Percentiles rank a stretch among this genome's conserved stretches.
These are phyloP conservation scores for Batrachochytrium dendrobatidis DNA, from an alignment of 371 early-diverging fungal genomes.

Conservation along the genomic window DNA sequence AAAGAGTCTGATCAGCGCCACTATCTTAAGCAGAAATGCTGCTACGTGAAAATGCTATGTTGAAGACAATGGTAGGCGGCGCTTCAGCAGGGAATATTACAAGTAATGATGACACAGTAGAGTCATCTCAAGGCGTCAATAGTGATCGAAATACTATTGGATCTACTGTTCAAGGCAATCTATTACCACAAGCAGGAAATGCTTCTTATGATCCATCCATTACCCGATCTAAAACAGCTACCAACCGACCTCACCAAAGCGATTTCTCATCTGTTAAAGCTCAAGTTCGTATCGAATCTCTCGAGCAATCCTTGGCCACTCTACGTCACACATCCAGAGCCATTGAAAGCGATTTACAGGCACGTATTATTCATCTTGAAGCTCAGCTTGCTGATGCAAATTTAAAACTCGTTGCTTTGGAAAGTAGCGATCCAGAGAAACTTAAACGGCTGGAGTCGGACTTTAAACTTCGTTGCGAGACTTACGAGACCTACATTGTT, in stretches of 20 bases:
- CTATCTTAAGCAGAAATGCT: constrained; percentile 16
- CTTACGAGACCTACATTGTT: constrained; percentile 14
- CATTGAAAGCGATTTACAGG: background rate
- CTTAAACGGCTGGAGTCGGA: constrained; percentile 4
- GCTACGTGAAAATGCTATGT: constrained; percentile 17
- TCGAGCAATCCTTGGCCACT: constrained; percentile 9
- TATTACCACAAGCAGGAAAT: too few relatives aligned
- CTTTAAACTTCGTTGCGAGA: constrained; percentile 3
- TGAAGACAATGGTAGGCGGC: too few relatives aligned
- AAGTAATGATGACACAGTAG: too few relatives aligned
- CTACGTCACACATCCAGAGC: constrained; percentile 5
- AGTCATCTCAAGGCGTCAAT: too few relatives aligned
- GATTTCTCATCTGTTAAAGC: constrained; percentile 8
- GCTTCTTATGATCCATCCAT: too few relatives aligned
- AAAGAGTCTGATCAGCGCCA: constrained; percentile 16
- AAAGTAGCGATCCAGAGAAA: constrained; percentile 11
- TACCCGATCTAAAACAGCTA: too few relatives aligned
- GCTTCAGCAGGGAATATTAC: too few relatives aligned
- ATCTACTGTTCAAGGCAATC: too few relatives aligned
- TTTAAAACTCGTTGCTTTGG: background rate
- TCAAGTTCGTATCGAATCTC: constrained; percentile 12
- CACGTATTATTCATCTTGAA: constrained; percentile 12
- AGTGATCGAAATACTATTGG: too few relatives aligned
- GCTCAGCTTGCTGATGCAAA: constrained; percentile 17
- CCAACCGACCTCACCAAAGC: too few relatives aligned